phyloP scores from a whole-genome alignment of 2,329 filamentous ascomycete genomes.

The Dactylonectria macrodidyma region DNA sequence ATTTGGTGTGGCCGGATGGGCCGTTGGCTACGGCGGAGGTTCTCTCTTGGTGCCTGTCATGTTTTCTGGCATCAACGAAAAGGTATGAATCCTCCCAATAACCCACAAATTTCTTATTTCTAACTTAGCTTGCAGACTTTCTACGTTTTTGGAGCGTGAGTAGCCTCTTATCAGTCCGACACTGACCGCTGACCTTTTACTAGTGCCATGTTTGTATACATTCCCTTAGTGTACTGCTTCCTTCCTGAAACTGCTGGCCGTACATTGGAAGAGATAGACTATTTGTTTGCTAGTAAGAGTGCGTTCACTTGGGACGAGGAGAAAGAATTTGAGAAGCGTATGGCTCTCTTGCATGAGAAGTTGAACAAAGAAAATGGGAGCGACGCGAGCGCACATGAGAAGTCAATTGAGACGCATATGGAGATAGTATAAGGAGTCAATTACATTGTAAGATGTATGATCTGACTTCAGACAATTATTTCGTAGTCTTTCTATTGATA shows the following conservation, averaged over 20 bases:
- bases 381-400: too few relatives aligned
- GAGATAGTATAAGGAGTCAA: too few relatives aligned
- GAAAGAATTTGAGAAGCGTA: conserved; percentile 65
- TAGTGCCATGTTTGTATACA: conserved; percentile 69
- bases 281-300: conserved; percentile 77
- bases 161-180: too few relatives aligned
- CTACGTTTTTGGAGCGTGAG: conserved; percentile 78
- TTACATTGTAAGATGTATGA: too few relatives aligned
- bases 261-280: conserved; percentile 82
- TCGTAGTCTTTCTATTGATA: too few relatives aligned
- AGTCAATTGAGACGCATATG: too few relatives aligned
- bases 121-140: conserved; percentile 64
- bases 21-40: conserved; percentile 79
- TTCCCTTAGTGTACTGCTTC: conserved; percentile 80
- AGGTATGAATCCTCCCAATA: too few relatives aligned
- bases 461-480: too few relatives aligned
- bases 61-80: conserved; percentile 75
- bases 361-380: too few relatives aligned
- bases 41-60: conserved; percentile 71
- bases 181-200: too few relatives aligned
- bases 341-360: conserved; percentile 38
- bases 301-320: conserved; percentile 82
- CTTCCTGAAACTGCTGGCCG: conserved; percentile 83
- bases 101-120: too few relatives aligned
- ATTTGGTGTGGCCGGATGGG: conserved; percentile 83